phyloP scores from a whole-genome alignment of 345 rosid genomes.

The Acer negundo region DNA sequence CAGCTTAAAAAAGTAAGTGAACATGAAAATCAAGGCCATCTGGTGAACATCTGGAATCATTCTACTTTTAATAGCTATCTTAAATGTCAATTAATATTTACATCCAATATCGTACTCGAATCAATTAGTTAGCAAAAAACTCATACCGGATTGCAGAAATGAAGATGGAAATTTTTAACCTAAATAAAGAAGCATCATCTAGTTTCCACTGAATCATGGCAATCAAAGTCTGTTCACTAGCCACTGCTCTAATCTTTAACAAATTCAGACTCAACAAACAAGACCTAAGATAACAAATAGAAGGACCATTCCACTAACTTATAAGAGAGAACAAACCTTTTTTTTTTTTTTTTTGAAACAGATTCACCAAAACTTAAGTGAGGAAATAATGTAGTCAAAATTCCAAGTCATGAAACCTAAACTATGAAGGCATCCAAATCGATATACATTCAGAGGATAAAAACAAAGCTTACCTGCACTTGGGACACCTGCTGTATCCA shows the following conservation, averaged over 20 bases:
- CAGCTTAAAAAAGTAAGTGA: background rate
- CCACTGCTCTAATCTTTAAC: background rate
- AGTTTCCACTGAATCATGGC: background rate
- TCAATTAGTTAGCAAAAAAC: background rate
- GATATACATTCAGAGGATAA: slow-evolving; percentile 9
- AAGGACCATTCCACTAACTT: background rate
- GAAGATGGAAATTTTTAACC: background rate
- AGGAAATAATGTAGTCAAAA: background rate
- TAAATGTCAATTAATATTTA: background rate
- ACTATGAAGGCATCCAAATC: background rate
- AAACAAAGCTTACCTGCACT: slow-evolving; percentile 53
- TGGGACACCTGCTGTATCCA: slow-evolving; percentile 38
- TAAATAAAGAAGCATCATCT: background rate
- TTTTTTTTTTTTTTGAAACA: no score
- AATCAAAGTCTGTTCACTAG: background rate
- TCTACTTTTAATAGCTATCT: background rate
- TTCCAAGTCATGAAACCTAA: background rate
- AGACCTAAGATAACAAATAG: background rate
- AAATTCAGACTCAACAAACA: background rate
- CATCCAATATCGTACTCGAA: background rate
- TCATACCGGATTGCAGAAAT: background rate
- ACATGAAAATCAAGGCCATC: background rate
- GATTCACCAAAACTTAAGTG: background rate
- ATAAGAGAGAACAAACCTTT: background rate
- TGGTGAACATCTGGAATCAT: background rate